Percentiles rank a stretch among this genome's conserved stretches.
Evolutionary conservation across 306 rosid genomes (phyloP).

Genomic region (Vicia sativa): DNA sequence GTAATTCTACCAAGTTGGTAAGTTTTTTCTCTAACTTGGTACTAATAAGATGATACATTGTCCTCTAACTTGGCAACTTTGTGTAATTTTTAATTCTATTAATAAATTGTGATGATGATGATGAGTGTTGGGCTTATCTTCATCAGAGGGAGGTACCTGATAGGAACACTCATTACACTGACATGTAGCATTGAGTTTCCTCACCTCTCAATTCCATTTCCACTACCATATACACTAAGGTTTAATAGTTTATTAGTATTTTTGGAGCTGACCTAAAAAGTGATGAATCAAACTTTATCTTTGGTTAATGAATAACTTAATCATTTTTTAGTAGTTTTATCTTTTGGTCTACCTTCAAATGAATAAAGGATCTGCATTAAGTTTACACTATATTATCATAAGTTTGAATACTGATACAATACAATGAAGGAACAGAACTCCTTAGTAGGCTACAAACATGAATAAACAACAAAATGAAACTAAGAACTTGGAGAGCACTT

Average conservation of each 20-base stretch:
- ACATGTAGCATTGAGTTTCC: background rate
- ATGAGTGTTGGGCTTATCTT: too few relatives aligned
- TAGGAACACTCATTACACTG: slow-evolving; percentile 14
- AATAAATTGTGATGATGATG: too few relatives aligned
- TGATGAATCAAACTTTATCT: slow-evolving; percentile 2
- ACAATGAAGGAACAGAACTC: background rate
- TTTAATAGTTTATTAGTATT: background rate
- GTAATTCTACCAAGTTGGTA: too few relatives aligned
- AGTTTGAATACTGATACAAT: too few relatives aligned
- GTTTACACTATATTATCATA: background rate
- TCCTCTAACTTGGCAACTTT: too few relatives aligned
- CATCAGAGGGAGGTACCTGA: slow-evolving; percentile 15
- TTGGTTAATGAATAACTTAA: background rate
- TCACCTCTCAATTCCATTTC: slow-evolving; percentile 30
- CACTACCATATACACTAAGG: background rate
- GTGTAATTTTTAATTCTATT: too few relatives aligned
- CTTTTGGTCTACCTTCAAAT: slow-evolving; percentile 16
- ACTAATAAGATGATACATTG: too few relatives aligned
- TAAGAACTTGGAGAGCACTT: background rate
- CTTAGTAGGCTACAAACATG: slow-evolving; percentile 23
- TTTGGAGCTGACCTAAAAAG: background rate
- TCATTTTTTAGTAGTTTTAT: slow-evolving; percentile 1
- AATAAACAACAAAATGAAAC: background rate
- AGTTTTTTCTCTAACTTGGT: too few relatives aligned
- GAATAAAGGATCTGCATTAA: slow-evolving; percentile 1